phyloP scores from a whole-genome alignment of 2,329 filamentous ascomycete species.

The Penicillium griseofulvum region DNA sequence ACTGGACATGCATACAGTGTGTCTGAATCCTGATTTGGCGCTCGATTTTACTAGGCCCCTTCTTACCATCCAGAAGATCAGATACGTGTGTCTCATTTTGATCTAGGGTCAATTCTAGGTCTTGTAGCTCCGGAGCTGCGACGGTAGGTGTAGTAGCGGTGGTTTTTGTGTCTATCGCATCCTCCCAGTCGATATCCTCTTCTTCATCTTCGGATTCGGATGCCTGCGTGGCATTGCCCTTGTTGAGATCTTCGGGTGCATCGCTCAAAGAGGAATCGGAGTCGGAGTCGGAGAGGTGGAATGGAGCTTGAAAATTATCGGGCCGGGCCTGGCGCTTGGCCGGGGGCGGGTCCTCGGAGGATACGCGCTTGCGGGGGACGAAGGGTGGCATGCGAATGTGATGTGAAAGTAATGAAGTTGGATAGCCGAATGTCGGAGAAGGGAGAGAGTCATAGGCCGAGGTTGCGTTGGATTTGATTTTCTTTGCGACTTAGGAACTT shows the following conservation, averaged over 20 bases:
- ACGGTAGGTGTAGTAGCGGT: slow-evolving; percentile 33
- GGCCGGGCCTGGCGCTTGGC: slow-evolving; percentile 33
- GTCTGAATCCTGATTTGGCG: slow-evolving; percentile 72
- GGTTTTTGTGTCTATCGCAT: slow-evolving; percentile 49
- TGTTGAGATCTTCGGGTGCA: slow-evolving; percentile 24
- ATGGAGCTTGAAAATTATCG: slow-evolving; percentile 23
- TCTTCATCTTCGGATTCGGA: slow-evolving; percentile 44
- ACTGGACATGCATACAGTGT: slow-evolving; percentile 86
- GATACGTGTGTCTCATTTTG: slow-evolving; percentile 55
- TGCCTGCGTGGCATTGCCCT: background rate
- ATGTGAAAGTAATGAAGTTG: background rate
- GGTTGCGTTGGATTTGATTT: slow-evolving; percentile 4
- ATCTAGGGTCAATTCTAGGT: slow-evolving; percentile 70
- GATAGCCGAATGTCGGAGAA: slow-evolving; percentile 6
- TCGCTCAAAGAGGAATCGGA: slow-evolving; percentile 39
- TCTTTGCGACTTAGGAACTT: background rate
- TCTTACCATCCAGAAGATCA: slow-evolving; percentile 66
- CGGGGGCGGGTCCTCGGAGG: slow-evolving; percentile 35
- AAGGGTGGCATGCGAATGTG: slow-evolving; percentile 46
- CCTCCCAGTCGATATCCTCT: slow-evolving; percentile 61
- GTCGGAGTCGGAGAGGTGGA: slow-evolving; percentile 25
- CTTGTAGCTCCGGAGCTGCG: slow-evolving; percentile 56
- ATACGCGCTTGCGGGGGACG: slow-evolving; percentile 44
- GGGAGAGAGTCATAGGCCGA: slow-evolving; percentile 15
- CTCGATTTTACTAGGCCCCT: slow-evolving; percentile 82